Conservation (phyloP, 768 basidiomycete genomes). For the Gloeostereum incarnatum region DNA sequence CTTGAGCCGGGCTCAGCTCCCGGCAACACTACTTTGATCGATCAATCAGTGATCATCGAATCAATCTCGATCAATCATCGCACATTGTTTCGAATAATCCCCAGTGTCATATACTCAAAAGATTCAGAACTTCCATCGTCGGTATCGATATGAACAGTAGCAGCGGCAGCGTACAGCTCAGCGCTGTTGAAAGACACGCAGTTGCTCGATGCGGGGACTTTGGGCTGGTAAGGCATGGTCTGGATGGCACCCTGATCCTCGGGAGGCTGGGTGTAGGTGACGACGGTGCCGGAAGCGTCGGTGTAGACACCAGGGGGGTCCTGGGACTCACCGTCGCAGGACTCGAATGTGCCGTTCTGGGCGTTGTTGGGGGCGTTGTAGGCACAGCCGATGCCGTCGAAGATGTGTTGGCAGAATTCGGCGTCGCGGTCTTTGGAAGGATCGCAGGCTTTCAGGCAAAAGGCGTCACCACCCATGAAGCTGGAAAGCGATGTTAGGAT, state of each 20-base stretch:
- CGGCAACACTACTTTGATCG: too few relatives aligned
- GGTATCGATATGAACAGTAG: too few relatives aligned
- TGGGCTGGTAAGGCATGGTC: neutral
- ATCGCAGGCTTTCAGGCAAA: conserved; percentile 73
- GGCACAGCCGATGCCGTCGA: conserved; percentile 62
- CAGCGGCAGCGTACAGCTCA: neutral
- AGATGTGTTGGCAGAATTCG: conserved; percentile 58
- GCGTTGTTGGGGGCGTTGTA: conserved; percentile 69
- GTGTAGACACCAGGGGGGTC: conserved; percentile 43
- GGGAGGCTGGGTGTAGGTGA: conserved; percentile 36
- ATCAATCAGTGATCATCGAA: too few relatives aligned
- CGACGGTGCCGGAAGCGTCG: conserved; percentile 22
- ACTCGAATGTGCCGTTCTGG: conserved; percentile 47
- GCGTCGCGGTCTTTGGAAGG: conserved; percentile 37
- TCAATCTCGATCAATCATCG: too few relatives aligned
- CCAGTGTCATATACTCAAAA: too few relatives aligned
- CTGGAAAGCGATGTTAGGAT: conserved; percentile 26
- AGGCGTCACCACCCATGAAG: conserved; percentile 57
- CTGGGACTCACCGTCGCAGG: conserved; percentile 61
- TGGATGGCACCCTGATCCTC: conserved; percentile 36
- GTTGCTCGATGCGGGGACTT: neutral
- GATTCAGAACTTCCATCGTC: too few relatives aligned
- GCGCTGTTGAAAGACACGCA: neutral
- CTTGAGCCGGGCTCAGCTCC: too few relatives aligned
- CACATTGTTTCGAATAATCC: too few relatives aligned